phyloP scores from a whole-genome alignment of 768 basidiomycete species.

The Collybia nuda region DNA sequence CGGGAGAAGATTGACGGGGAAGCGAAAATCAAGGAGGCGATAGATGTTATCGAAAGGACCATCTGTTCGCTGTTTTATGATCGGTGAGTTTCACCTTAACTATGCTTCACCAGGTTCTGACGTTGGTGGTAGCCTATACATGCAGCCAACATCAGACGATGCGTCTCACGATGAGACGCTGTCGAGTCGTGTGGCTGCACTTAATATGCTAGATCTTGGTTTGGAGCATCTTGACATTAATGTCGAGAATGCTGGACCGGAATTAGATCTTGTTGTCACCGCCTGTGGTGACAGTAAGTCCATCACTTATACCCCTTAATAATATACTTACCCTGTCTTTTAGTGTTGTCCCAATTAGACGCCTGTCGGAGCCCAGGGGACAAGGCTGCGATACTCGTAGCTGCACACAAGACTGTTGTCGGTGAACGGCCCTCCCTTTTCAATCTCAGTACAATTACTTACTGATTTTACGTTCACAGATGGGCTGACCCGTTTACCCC shows the following conservation, averaged over 20 bases:
- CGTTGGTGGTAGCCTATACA: slow-evolving; percentile 59
- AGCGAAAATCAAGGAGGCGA: slow-evolving; percentile 50
- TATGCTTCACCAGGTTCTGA: not conserved
- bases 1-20: slow-evolving; percentile 38
- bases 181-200: slow-evolving; percentile 83
- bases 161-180: slow-evolving; percentile 87
- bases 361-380: slow-evolving; percentile 59
- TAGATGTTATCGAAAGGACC: slow-evolving; percentile 74
- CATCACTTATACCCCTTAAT: not conserved
- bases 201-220: slow-evolving; percentile 88
- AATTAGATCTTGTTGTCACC: slow-evolving; percentile 64
- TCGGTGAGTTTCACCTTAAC: slow-evolving; percentile 43
- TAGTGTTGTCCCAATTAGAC: slow-evolving; percentile 39
- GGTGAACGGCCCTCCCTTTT: slow-evolving; percentile 45
- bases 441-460: not conserved
- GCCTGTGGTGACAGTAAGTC: slow-evolving; percentile 76
- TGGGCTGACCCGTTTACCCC: slow-evolving; percentile 72
- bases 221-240: slow-evolving; percentile 90
- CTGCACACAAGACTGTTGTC: slow-evolving; percentile 83
- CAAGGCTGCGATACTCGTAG: slow-evolving; percentile 79
- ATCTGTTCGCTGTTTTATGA: slow-evolving; percentile 83
- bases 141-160: slow-evolving; percentile 67
- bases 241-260: slow-evolving; percentile 50
- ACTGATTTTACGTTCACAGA: slow-evolving; percentile 40
- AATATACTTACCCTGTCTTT: not conserved